Evolutionary conservation across 768 basidiomycete species (phyloP).

Genomic region (Brasilioporus rufonigricans): DNA sequence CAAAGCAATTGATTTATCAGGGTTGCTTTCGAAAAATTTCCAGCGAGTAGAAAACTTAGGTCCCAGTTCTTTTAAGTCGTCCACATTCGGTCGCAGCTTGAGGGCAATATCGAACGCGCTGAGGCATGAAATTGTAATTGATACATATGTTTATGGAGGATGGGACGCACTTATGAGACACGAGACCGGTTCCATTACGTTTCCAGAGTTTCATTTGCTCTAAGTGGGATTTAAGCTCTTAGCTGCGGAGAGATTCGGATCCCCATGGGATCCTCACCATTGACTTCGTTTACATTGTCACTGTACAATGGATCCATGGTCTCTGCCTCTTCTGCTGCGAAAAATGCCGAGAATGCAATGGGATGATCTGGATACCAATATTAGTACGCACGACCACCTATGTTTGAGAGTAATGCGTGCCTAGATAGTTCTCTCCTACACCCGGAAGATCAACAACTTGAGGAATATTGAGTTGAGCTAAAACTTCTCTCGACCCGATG

Average conservation of each 20-base stretch:
- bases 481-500: slow-evolving; percentile 53
- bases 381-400: background rate
- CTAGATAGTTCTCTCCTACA: slow-evolving; percentile 68
- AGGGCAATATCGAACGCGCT: slow-evolving; percentile 56
- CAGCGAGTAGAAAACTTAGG: slow-evolving; percentile 48
- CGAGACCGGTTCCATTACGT: slow-evolving; percentile 44
- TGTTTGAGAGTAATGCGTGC: slow-evolving; percentile 24
- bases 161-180: slow-evolving; percentile 53
- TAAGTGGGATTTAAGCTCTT: slow-evolving; percentile 9
- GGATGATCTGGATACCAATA: slow-evolving; percentile 28
- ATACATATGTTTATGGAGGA: background rate
- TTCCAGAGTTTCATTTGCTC: slow-evolving; percentile 35
- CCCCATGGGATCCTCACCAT: slow-evolving; percentile 38
- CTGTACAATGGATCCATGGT: slow-evolving; percentile 50
- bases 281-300: slow-evolving; percentile 35
- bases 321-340: slow-evolving; percentile 43
- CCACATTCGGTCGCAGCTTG: slow-evolving; percentile 50
- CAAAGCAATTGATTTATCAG: slow-evolving; percentile 55
- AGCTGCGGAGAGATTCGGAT: slow-evolving; percentile 8
- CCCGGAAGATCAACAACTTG: slow-evolving; percentile 64
- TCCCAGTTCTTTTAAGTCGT: slow-evolving; percentile 49
- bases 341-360: slow-evolving; percentile 31
- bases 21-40: slow-evolving; percentile 49
- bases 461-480: slow-evolving; percentile 47
- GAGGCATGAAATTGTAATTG: background rate